A percentile compares a stretch with the other conserved stretches of the same genome.
Conservation (phyloP, 2,329 filamentous ascomycete species). For the Colletotrichum chlorophyti region DNA sequence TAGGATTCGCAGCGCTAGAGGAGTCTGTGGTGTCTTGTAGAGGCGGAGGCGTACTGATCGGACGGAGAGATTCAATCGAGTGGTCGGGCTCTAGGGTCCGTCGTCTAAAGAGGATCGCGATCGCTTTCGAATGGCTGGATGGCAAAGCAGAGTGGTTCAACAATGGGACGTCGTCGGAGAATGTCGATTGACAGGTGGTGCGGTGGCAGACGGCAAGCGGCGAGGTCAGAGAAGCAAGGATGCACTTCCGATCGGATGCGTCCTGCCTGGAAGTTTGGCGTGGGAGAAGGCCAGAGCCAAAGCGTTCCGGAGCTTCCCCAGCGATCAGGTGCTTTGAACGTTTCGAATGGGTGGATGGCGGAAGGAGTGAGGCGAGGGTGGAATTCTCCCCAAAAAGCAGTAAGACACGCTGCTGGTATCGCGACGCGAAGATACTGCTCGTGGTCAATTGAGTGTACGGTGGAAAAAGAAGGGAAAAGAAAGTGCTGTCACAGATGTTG, state of each 20-base stretch:
- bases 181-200: background rate
- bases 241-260: background rate
- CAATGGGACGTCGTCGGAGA: background rate
- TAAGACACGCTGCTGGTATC: background rate
- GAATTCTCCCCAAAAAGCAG: too few relatives aligned
- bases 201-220: slow-evolving; percentile 2
- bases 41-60: background rate
- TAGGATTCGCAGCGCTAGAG: background rate
- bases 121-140: background rate
- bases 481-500: background rate
- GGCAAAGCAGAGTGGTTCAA: slow-evolving; percentile 3
- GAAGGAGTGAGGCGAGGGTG: background rate
- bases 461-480: background rate
- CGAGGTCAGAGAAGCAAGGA: background rate
- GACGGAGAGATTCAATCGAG: too few relatives aligned
- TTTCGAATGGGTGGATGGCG: slow-evolving; percentile 6
- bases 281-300: slow-evolving; percentile 8
- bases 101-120: background rate
- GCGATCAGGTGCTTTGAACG: slow-evolving; percentile 18
- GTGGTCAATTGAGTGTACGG: background rate
- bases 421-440: background rate
- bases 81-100: background rate
- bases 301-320: slow-evolving; percentile 26
- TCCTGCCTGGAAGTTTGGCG: slow-evolving; percentile 1
- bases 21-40: background rate